These are phyloP conservation scores for Plantago lanceolata DNA, from an alignment of 305 asterid genomes.

Conservation along the genomic window DNA sequence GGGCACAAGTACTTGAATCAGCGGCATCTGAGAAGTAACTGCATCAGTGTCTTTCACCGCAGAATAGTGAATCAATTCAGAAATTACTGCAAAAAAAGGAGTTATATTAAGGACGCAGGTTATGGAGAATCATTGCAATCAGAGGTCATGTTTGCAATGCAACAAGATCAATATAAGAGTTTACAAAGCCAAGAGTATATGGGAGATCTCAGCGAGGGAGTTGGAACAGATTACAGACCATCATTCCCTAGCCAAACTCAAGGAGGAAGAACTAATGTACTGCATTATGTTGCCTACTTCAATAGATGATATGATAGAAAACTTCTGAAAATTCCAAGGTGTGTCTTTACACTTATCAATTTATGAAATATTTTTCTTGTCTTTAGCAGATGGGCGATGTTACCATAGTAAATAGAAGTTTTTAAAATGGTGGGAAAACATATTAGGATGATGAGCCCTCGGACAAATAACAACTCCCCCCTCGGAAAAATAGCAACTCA, in stretches of 20 bases:
- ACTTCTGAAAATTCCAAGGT: slow-evolving; percentile 12
- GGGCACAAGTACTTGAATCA: slow-evolving; percentile 91
- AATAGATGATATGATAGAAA: slow-evolving; percentile 3
- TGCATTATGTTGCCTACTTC: slow-evolving; percentile 10
- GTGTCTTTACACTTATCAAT: not conserved
- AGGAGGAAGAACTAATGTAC: slow-evolving; percentile 5
- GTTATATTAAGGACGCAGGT: slow-evolving; percentile 25
- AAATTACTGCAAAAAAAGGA: slow-evolving; percentile 63
- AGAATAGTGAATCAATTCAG: slow-evolving; percentile 91
- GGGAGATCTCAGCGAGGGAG: not conserved
- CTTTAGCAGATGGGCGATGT: not conserved
- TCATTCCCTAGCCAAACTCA: not conserved
- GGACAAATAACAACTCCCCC: too few relatives aligned
- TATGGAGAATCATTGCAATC: slow-evolving; percentile 14
- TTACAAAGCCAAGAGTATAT: not conserved
- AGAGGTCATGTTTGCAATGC: not conserved
- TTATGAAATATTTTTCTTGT: not conserved
- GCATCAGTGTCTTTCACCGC: slow-evolving; percentile 59
- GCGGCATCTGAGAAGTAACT: slow-evolving; percentile 78
- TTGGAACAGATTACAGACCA: not conserved
- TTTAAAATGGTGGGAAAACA: slow-evolving; percentile 5
- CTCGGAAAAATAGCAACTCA: not conserved
- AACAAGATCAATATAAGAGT: not conserved
- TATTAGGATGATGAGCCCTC: not conserved
- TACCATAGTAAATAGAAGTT: not conserved